Base-by-base conservation (phyloP, 768 basidiomycete species). In the Leccinum arenicola region DNA sequence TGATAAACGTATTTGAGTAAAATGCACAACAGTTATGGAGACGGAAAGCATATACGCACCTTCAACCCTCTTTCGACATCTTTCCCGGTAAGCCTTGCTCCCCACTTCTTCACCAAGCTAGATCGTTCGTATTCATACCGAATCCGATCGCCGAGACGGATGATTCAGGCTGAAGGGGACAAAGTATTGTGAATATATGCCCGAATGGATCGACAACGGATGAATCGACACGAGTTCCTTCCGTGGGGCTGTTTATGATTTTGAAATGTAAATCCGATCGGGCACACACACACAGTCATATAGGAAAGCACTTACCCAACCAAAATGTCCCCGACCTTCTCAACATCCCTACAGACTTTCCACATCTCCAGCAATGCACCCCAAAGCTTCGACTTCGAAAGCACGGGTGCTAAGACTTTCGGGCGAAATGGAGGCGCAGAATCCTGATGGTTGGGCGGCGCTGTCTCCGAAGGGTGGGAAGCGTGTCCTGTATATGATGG, bases 51-150 rank as follows among this genome's bases (percentile, higher is more conserved):
- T 50, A 47, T 49, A 65, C 69, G 50, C 61, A 91, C 93, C 76
- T 85, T 84, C 25, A 97, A 71, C 4, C 87, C 93, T 48, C 80
- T 82, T 25, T 88, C 85, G 1, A 84, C 76, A 71, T 91, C 85
- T 38, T 81, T 80, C 63, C 81, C 82, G 2, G 86, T 80, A 21
- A 97, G 74, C 95, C 95, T 96, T 8, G 91, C 73, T 3, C 84
- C 88, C 86, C 93, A 95, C 54, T 82, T 80, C 61, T 88, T 85
- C 4, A 85, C 82, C 54, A 93, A 66, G 3, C 75, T 66, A 25
- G 83, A 66, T 91, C 86, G 58, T 78, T 82, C 63, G 3, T 48
- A 58, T 61, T 40, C 10, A 59, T 10, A n/a, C n/a, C 2, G 8
- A 29, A 40, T 35, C 61, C 61, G 3, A 35, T 31, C 17, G 38